Base-by-base conservation (phyloP, 345 rosid species). In the Hevea brasiliensis region DNA sequence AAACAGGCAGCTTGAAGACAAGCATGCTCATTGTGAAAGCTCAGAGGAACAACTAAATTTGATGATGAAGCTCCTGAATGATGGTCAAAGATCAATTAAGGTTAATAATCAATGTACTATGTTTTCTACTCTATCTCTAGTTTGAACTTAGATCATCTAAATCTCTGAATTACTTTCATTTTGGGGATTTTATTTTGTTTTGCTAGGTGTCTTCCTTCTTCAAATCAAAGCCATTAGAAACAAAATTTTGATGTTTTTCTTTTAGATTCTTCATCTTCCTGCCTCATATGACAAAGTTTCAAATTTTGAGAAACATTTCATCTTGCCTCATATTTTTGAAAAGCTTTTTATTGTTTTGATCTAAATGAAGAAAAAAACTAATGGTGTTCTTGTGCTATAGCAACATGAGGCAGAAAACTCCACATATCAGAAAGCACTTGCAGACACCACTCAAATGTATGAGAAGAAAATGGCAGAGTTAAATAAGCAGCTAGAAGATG, bases 381-480 rank as follows among this genome's bases (percentile, higher is more conserved):
- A 73, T 57, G 20, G 40, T 56, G 11, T 53, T 65, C 71, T 75
- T 80, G 64, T 73, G 67, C 74, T 61, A 18, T 67, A 94, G 98
- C 87, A 88, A 80, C 84, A 77, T 55, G 90, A 89, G 84, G 70
- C 45, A 42, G 87, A 86, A 71, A 83, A 79, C 81, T 87, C 89
- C 60, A 77, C 87, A 44, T 85, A 87, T 80, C 87, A 90, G 78
- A 88, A 89, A 65, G 84, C 84, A 64, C 83, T 89, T 73, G 90
- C 89, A 65, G 94, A 92, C 73, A 84, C 86, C 70, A 92, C 89
- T 78, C 88, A 87, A 79, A 85, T 84, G 86, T 90, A 92, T 69
- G 97, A 94, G 85, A 89, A 76, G 75, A 92, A 88, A 81, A 79
- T 94, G 78, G 84, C 81, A 3, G 92, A 89, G 73, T 67, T 92